Conservation (phyloP, 2,329 filamentous ascomycete genomes). For the Cladorrhinum sp. region DNA sequence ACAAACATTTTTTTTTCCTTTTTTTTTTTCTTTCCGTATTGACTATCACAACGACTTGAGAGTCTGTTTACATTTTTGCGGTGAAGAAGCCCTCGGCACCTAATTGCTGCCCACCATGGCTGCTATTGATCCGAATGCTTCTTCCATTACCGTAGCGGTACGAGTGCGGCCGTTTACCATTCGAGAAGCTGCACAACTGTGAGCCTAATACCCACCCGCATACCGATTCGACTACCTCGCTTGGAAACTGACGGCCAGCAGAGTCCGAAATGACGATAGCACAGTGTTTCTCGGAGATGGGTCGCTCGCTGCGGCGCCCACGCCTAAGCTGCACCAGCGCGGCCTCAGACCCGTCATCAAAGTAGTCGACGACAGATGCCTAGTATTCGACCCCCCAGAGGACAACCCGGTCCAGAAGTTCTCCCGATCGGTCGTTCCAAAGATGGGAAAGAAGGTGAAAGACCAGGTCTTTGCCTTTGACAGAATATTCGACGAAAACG, state of each 20-base stretch:
- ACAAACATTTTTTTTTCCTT: not conserved
- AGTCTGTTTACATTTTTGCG: not conserved
- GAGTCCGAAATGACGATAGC: constrained; percentile 71
- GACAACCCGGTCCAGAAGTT: constrained; percentile 90
- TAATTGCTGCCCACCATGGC: constrained; percentile 12
- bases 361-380: constrained; percentile 90
- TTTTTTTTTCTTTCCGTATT: not conserved
- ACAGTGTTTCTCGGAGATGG: constrained; percentile 95
- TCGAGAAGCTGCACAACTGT: constrained; percentile 90
- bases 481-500: constrained; percentile 93
- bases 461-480: constrained; percentile 98
- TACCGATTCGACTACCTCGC: not conserved
- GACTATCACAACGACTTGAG: not conserved
- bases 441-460: constrained; percentile 84
- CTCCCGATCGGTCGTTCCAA: constrained; percentile 72
- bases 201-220: constrained; percentile 31
- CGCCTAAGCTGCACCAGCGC: constrained; percentile 79
- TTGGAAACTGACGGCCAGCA: constrained; percentile 29
- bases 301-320: constrained; percentile 80
- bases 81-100: constrained; percentile 8
- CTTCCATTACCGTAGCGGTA: constrained; percentile 61
- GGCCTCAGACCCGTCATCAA: constrained; percentile 91
- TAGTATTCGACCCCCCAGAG: constrained; percentile 96
- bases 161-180: constrained; percentile 75
- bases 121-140: constrained; percentile 44